Conservation (phyloP, 169 alveolate genomes). For the Plasmodium vinckei region DNA sequence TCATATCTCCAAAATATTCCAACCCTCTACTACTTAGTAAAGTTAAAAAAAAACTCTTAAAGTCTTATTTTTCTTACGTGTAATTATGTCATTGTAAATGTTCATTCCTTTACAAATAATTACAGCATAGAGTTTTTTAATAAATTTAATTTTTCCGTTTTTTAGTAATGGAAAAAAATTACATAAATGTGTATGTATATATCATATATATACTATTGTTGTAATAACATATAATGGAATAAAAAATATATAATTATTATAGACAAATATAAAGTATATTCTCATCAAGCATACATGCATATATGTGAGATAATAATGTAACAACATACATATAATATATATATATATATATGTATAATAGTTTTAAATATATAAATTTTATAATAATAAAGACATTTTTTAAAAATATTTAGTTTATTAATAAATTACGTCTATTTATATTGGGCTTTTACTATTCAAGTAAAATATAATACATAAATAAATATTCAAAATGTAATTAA, state of each 20-base stretch:
- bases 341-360: background rate
- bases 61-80: background rate
- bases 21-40: constrained; percentile 2
- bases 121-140: background rate
- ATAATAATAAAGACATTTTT: background rate
- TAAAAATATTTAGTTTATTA: background rate
- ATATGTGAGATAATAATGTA: background rate
- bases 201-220: background rate
- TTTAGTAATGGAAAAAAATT: background rate
- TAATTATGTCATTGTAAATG: constrained; percentile 13
- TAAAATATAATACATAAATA: background rate
- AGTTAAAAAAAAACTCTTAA: constrained; percentile 1
- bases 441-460: too few species aligned
- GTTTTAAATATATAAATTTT: background rate
- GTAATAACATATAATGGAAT: constrained; percentile 10
- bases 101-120: constrained; percentile 15
- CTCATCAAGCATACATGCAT: constrained; percentile 18
- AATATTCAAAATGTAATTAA: background rate
- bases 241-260: background rate
- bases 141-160: constrained; percentile 21
- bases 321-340: background rate
- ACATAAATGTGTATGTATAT: background rate
- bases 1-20: background rate
- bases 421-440: too few species aligned
- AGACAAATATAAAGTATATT: constrained; percentile 26